A percentile compares a stretch with the other conserved stretches of the same genome.
These are phyloP conservation scores for Hypomontagnella submonticulosa DNA, from an alignment of 495 filamentous ascomycete genomes.

Conservation along the genomic window DNA sequence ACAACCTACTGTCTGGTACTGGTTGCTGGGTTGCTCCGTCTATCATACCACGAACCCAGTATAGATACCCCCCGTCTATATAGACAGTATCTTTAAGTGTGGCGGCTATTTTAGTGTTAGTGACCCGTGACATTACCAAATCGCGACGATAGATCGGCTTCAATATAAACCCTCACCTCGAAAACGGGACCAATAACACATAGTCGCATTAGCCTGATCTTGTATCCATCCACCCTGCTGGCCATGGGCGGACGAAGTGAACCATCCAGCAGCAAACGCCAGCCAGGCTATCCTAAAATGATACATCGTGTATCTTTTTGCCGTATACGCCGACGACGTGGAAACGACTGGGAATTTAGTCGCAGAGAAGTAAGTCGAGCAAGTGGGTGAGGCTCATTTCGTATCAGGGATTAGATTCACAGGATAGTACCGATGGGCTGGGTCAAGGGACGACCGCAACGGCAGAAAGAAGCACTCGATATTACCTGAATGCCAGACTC, in stretches of 20 bases:
- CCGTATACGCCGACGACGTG: conserved; percentile 20
- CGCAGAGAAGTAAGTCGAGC: conserved; percentile 15
- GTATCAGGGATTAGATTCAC: conserved; percentile 14
- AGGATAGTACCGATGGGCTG: conserved; percentile 4
- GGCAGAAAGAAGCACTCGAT: conserved; percentile 13
- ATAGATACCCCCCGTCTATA: conserved; percentile 71
- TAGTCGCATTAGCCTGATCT: conserved; percentile 61
- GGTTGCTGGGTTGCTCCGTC: conserved; percentile 47
- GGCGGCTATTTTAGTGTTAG: conserved; percentile 60
- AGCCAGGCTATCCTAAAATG: conserved; percentile 36
- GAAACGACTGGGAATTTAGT: conserved; percentile 22
- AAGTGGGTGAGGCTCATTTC: conserved; percentile 35
- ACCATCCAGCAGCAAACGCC: conserved; percentile 38
- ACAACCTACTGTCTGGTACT: conserved; percentile 51
- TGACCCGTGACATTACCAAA: neutral
- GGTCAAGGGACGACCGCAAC: conserved; percentile 22
- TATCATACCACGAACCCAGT: conserved; percentile 57
- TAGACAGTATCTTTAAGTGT: conserved; percentile 74
- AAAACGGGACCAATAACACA: conserved; percentile 67
- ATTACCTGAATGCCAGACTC: conserved; percentile 20
- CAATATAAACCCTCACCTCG: conserved; percentile 56
- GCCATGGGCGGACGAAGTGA: conserved; percentile 41
- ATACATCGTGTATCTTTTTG: conserved; percentile 40
- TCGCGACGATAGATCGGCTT: neutral
- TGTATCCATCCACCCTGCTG: conserved; percentile 53